Base-by-base conservation (phyloP, 495 filamentous ascomycete genomes). In the Terfezia claveryi region DNA sequence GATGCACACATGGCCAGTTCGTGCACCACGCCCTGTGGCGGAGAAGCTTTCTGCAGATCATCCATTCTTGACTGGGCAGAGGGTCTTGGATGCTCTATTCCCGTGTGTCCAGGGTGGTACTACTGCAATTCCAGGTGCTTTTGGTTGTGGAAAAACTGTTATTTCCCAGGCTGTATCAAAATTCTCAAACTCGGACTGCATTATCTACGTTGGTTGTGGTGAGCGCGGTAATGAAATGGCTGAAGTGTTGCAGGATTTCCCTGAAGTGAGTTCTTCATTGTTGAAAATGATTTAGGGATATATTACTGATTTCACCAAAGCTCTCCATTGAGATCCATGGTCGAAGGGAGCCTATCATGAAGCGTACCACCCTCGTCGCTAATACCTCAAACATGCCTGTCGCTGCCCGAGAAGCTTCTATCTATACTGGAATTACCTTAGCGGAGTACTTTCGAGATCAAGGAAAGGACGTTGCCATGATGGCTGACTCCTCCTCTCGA, bases 321-420 rank as follows among this genome's bases (percentile, higher is more conserved):
- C 82, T 98, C 56, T 80, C 81, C 27, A 96, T 96, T 68, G 77
- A 85, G 16, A 75, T 95, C 57, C 77, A 88, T 23, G 91, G 91
- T 61, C 86, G 88, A 64, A 81, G 86, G 73, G 92, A 96, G 67
- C 86, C 91, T 56, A 96, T 99, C 75, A 99, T 99, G 91, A 99
- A 96, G 78, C 92, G 91, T 63, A 96, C 91, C 53, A 88, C 86
- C 46, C 76, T 99, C 54, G 95, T 99, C 67, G 91, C 91, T 65
- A 99, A 99, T 69, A 99, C 91, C 32, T 99, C 91, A 56, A 99
- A 99, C 74, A 99, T 99, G 91, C 91, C 91, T 59, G 91, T 99
- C 65, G 91, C 91, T 56, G 91, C 91, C 53, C 87, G 91, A 72
- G 91, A 99, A 69, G 91, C 91, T 57, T 99, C 91, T 50, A 99